Percentiles rank a stretch among this genome's conserved stretches.
Evolutionary conservation across 805 yeast species (phyloP).

Genomic region (Metschnikowia aberdeeniae): DNA sequence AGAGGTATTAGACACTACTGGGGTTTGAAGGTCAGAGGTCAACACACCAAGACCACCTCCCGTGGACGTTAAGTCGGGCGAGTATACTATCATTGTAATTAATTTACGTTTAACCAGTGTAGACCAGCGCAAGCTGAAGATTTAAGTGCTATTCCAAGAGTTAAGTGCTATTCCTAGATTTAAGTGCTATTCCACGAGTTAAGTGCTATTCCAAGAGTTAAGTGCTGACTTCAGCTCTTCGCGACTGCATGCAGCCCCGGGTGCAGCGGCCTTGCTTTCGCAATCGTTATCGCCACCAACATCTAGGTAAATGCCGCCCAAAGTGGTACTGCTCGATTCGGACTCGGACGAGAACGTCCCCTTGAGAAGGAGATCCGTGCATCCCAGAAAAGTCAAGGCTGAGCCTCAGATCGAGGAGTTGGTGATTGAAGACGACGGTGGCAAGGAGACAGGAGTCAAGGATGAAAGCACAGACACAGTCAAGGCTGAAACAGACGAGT

Average conservation of each 20-base stretch:
- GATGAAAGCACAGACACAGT: neutral
- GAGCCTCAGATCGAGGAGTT: neutral
- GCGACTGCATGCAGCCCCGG: neutral
- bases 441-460: neutral
- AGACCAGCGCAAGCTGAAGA: too few species aligned
- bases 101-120: conserved; percentile 17
- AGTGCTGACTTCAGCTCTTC: too few species aligned
- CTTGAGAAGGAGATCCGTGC: neutral
- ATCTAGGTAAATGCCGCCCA: neutral
- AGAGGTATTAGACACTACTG: conserved; percentile 99
- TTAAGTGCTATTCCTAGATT: too few species aligned
- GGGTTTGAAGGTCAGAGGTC: conserved; percentile 99
- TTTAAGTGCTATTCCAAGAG: too few species aligned
- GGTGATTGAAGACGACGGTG: neutral
- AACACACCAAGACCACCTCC: conserved; percentile 99
- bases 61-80: conserved; percentile 59
- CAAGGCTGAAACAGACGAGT: neutral
- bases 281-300: conserved; percentile 1
- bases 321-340: neutral
- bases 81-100: conserved; percentile 14
- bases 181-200: too few species aligned
- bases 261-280: conserved; percentile 1
- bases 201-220: too few species aligned
- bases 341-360: conserved; percentile 2
- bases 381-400: neutral